Base-by-base conservation (phyloP, 1,284 basidiomycete species). In the Wallemia mellicola region DNA sequence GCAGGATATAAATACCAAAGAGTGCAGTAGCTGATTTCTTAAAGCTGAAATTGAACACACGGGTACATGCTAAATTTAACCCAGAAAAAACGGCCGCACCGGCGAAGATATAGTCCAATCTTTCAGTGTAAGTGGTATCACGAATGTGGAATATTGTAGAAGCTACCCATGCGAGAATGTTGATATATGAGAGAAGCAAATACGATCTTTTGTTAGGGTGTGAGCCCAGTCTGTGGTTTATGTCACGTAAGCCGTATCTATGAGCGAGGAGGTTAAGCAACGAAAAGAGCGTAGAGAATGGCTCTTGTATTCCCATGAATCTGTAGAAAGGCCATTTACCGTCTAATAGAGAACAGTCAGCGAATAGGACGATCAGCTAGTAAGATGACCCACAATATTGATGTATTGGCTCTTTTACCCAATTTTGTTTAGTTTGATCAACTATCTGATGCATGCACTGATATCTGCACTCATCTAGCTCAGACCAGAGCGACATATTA, bases 261-360 rank as follows among this genome's bases (percentile, higher is more conserved):
- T 95, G 86, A 25, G 76, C 77, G 70, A 74, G 78, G 27, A 94
- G 72, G 69, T 99, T 98, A 61, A 81, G 68, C 24, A 95, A 64
- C 5, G 86, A 91, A 72, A 96, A 95, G 28, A 80, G 68, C 60
- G 95, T 89, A 14, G 86, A 86, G 15, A 89, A 80, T 2, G 92
- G 91, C 70, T 99, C 94, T 70, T 98, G 94, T 70, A 87, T 82
- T 26, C 87, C 87, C 2, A 75, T 70, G 24, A 85, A 71, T 38
- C 88, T 76, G 77, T 81, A 82, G 69, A 95, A 95, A 0, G 88
- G 86, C 91, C 92, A 98, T 73, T 98, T 98, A 25, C 94, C 94
- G 66, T n/a, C n/a, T 88, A 79, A 69, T 85, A 95, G 66, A 94
- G 89, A n/a, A n/a, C n/a, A n/a, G n/a, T n/a, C n/a, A n/a, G n/a